Percentiles rank a stretch among this genome's conserved stretches.
These are phyloP conservation scores for Claviceps sp. DNA, from an alignment of 2,329 filamentous ascomycete genomes.

Conservation along the genomic window DNA sequence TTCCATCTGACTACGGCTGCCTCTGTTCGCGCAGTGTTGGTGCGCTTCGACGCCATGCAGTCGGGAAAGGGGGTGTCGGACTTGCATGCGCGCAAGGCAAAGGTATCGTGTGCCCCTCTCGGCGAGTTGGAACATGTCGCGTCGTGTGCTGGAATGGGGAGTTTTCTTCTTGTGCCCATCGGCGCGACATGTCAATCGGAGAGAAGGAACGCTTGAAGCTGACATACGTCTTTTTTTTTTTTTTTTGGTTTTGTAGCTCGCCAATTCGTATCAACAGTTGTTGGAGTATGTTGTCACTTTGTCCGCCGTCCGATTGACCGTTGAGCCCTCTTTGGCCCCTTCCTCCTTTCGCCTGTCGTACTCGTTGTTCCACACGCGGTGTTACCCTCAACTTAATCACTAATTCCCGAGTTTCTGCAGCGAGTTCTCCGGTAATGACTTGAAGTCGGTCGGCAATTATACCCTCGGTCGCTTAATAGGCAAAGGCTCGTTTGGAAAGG, in stretches of 20 bases:
- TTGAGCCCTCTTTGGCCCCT: not conserved
- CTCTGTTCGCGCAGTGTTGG: slow-evolving; percentile 4
- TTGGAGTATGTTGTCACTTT: slow-evolving; percentile 57
- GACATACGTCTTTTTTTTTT: not conserved
- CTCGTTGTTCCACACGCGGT: not conserved
- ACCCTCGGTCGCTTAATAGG: slow-evolving; percentile 82
- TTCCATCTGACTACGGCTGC: not conserved
- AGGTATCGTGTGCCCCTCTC: slow-evolving; percentile 24
- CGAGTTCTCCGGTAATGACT: slow-evolving; percentile 85
- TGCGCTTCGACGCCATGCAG: slow-evolving; percentile 32
- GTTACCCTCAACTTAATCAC: slow-evolving; percentile 4
- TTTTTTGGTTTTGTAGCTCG: slow-evolving; percentile 47
- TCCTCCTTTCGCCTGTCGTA: not conserved
- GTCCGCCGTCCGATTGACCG: not conserved
- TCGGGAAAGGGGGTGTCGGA: slow-evolving; percentile 43
- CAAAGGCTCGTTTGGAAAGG: slow-evolving; percentile 96
- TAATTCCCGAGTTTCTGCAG: slow-evolving; percentile 30
- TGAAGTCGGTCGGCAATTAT: slow-evolving; percentile 91
- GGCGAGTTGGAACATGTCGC: too few relatives aligned
- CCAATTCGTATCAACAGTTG: slow-evolving; percentile 90
- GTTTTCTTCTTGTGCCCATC: not conserved
- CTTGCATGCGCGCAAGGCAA: slow-evolving; percentile 47
- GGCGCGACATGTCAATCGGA: not conserved
- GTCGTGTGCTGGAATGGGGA: too few relatives aligned
- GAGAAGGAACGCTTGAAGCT: not conserved